These are phyloP conservation scores for Medakamo hakoo DNA, from an alignment of 139 green algal genomes.

Conservation along the genomic window DNA sequence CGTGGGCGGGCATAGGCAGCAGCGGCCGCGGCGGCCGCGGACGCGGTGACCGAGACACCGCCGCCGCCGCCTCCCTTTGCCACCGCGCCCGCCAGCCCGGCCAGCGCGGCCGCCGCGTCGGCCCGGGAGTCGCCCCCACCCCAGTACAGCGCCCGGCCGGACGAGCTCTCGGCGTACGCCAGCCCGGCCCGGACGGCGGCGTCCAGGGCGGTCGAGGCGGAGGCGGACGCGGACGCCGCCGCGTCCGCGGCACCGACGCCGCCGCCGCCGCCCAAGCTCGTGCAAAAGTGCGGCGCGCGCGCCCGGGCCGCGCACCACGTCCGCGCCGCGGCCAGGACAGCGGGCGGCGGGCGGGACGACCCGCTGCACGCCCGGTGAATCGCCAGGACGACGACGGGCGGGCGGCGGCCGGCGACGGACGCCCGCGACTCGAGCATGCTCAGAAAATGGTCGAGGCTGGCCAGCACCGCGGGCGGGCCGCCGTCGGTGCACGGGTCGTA, in stretches of 20 bases:
- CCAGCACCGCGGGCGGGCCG: background rate
- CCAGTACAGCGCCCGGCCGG: background rate
- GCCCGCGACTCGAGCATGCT: background rate
- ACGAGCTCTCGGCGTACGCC: background rate
- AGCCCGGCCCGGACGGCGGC: background rate
- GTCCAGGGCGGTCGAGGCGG: background rate
- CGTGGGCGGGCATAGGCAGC: no score
- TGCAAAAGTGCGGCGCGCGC: background rate
- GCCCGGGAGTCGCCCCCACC: background rate
- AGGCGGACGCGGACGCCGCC: background rate
- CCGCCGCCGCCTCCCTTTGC: no score
- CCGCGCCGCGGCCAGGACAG: background rate
- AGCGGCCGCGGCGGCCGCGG: no score
- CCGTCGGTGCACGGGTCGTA: background rate
- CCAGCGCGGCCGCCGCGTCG: background rate
- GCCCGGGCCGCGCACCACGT: background rate
- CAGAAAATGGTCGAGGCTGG: no score
- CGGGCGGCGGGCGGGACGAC: background rate
- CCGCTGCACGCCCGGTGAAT: background rate
- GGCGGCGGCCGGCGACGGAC: background rate
- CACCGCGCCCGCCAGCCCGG: background rate
- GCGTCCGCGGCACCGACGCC: background rate
- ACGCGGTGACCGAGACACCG: no score
- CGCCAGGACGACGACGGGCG: background rate
- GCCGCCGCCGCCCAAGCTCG: no score